A percentile compares a stretch with the other conserved stretches of the same genome.
phyloP scores from a whole-genome alignment of 2,329 filamentous ascomycete species.

The Ophiostoma sp. region DNA sequence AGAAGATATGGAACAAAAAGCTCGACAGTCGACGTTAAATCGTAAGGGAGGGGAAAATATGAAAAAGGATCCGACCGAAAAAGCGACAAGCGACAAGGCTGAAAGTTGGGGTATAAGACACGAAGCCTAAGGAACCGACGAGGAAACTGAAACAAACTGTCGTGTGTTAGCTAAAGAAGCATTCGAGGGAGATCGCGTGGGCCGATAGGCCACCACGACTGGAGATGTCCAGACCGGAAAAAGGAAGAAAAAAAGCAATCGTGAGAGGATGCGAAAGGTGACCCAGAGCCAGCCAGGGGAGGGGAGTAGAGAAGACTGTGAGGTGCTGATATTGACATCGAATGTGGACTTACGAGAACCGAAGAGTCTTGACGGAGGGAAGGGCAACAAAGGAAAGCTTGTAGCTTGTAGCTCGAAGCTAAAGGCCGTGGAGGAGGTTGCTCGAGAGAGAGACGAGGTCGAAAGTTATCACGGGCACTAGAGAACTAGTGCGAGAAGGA shows the following conservation, averaged over 20 bases:
- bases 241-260: neutral
- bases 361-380: constrained; percentile 12
- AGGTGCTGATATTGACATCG: neutral
- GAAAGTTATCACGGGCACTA: constrained; percentile 24
- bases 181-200: neutral
- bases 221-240: neutral
- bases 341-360: neutral
- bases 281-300: neutral
- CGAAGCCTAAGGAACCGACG: constrained; percentile 5
- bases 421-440: neutral
- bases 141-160: constrained; percentile 17
- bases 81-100: constrained; percentile 24
- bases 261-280: neutral
- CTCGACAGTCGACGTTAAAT: constrained; percentile 27
- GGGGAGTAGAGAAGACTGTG: neutral
- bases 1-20: constrained; percentile 40
- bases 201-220: neutral
- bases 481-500: constrained; percentile 15
- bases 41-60: neutral
- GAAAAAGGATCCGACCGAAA: neutral
- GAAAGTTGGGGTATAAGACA: constrained; percentile 23
- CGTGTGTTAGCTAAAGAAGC: neutral
- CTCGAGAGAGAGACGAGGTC: neutral
- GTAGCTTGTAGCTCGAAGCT: constrained; percentile 11
- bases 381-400: neutral